A percentile compares a stretch with the other conserved stretches of the same genome.
These are phyloP conservation scores for Picea sitchensis DNA, from an alignment of 75 land plant species.

Conservation along the genomic window DNA sequence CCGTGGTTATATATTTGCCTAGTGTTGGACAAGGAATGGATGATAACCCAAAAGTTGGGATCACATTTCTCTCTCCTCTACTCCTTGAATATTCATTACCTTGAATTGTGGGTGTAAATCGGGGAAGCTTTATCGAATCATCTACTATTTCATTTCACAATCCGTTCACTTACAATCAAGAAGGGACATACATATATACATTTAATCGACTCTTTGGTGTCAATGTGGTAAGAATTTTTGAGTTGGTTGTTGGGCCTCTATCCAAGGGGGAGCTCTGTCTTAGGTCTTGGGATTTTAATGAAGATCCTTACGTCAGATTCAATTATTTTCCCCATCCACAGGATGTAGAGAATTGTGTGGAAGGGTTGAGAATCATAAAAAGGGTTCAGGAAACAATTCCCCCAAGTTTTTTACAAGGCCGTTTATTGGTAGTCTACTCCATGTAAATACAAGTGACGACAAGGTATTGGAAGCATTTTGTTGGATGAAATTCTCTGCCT, in stretches of 20 bases:
- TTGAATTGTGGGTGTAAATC: too few relatives aligned
- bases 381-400: neutral
- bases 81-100: too few relatives aligned
- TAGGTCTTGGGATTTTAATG: constrained; percentile 36
- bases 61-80: too few relatives aligned
- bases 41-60: too few relatives aligned
- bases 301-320: constrained; percentile 54
- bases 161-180: too few relatives aligned
- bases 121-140: constrained; percentile 8
- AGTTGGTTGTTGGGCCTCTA: constrained; percentile 50
- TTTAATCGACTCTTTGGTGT: constrained; percentile 23
- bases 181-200: constrained; percentile 1
- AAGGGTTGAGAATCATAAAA: constrained; percentile 7
- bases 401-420: neutral
- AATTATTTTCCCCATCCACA: constrained; percentile 52
- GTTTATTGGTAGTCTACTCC: neutral
- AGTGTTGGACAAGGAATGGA: too few relatives aligned
- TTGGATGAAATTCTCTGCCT: constrained; percentile 15
- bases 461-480: constrained; percentile 8
- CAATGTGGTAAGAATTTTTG: constrained; percentile 29
- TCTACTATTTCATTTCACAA: neutral
- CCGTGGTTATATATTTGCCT: too few relatives aligned
- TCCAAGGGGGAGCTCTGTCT: constrained; percentile 49
- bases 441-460: neutral
- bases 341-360: constrained; percentile 43